phyloP scores from a whole-genome alignment of 2,329 filamentous ascomycete genomes.

The Microdochium trichocladiopsis region DNA sequence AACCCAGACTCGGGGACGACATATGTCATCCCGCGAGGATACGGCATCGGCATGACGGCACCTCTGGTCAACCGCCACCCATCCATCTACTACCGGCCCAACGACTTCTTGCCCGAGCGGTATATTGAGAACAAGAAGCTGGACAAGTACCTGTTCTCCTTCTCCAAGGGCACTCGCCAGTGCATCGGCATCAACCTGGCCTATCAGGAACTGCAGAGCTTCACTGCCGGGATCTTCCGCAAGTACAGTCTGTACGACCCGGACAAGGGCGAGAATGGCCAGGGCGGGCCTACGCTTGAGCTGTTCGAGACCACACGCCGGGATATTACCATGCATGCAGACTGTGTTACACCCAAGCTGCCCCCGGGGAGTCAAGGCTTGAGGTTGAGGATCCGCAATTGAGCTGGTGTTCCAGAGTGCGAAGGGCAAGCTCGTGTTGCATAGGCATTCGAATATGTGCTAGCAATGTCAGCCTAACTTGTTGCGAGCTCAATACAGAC shows the following conservation, averaged over 20 bases:
- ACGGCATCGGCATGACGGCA: constrained; percentile 12
- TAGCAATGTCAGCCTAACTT: too few relatives aligned
- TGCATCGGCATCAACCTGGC: constrained; percentile 18
- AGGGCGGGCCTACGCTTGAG: constrained; percentile 15
- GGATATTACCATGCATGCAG: constrained; percentile 10
- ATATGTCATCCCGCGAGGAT: constrained; percentile 11
- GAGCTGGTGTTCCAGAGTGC: not conserved
- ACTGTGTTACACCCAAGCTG: constrained; percentile 12
- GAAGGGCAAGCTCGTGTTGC: not conserved
- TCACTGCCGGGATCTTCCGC: constrained; percentile 13
- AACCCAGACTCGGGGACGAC: constrained; percentile 6
- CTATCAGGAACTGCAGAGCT: constrained; percentile 14
- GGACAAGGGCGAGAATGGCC: constrained; percentile 5
- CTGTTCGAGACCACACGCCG: constrained; percentile 11
- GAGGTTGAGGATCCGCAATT: constrained; percentile 9
- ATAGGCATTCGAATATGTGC: too few relatives aligned
- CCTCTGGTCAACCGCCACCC: constrained; percentile 12
- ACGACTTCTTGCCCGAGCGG: constrained; percentile 13
- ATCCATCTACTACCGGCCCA: constrained; percentile 10
- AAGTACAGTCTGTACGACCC: constrained; percentile 14
- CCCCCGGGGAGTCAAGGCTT: constrained; percentile 12
- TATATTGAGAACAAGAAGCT: constrained; percentile 17
- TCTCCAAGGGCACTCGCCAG: constrained; percentile 13
- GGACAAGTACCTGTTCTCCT: constrained; percentile 9
- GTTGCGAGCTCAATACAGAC: too few relatives aligned